phyloP scores from a whole-genome alignment of 75 land plant species.

The Sequoia sempervirens region DNA sequence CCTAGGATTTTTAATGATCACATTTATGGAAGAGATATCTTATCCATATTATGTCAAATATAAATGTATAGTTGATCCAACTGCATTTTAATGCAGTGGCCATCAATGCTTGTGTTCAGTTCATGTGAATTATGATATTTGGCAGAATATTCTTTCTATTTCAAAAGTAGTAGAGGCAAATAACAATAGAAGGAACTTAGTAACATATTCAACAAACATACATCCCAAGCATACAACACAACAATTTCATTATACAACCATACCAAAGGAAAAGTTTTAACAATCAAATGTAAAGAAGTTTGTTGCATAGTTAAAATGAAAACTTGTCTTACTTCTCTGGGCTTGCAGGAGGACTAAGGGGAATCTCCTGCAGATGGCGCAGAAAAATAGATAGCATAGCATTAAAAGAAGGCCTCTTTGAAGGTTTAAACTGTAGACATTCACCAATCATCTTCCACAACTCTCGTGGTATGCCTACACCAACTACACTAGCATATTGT shows the following conservation, averaged over 20 bases:
- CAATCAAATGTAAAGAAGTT: not conserved
- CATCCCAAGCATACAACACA: not conserved
- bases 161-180: not conserved
- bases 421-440: slow-evolving; percentile 83
- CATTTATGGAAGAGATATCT: not conserved
- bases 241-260: not conserved
- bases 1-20: slow-evolving; percentile 1
- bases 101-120: not conserved
- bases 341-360: slow-evolving; percentile 86
- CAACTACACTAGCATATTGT: slow-evolving; percentile 90
- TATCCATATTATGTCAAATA: not conserved
- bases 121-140: not conserved
- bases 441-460: slow-evolving; percentile 99
- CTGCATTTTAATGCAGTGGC: not conserved
- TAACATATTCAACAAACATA: not conserved
- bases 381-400: slow-evolving; percentile 80
- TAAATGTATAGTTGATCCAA: not conserved
- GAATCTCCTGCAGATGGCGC: slow-evolving; percentile 81
- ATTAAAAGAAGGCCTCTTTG: slow-evolving; percentile 81
- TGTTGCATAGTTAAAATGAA: not conserved
- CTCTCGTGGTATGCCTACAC: slow-evolving; percentile 92
- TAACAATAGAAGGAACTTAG: not conserved
- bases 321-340: slow-evolving; percentile 71
- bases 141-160: not conserved
- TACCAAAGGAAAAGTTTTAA: not conserved